These are phyloP conservation scores for Berberis vulgaris DNA, from an alignment of 164 flowering plant genomes.

Conservation along the genomic window DNA sequence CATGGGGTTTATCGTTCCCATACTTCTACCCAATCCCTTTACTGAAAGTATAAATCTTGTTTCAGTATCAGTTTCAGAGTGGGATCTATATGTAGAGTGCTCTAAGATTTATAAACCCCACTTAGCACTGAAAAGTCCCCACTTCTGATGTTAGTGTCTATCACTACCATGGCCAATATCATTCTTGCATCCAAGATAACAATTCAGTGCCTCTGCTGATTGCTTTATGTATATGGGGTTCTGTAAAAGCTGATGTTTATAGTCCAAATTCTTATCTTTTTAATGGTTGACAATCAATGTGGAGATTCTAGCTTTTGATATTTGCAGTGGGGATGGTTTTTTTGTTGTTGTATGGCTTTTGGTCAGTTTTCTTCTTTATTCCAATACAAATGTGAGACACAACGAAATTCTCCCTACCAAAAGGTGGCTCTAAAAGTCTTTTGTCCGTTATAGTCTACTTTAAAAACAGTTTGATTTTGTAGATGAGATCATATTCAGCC, in stretches of 20 bases:
- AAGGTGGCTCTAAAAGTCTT: neutral
- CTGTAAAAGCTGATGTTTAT: slow-evolving; percentile 4
- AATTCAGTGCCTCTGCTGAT: neutral
- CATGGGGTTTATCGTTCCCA: slow-evolving; percentile 4
- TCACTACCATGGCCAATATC: slow-evolving; percentile 7
- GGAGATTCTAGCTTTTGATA: neutral
- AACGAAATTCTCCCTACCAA: neutral
- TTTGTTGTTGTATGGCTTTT: neutral
- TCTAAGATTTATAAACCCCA: neutral
- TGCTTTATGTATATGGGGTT: slow-evolving; percentile 4
- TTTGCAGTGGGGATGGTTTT: neutral
- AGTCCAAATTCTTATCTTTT: slow-evolving; percentile 2
- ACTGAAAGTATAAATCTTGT: neutral
- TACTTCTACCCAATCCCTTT: neutral
- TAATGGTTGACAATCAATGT: neutral
- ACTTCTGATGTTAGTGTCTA: slow-evolving; percentile 4
- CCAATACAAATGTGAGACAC: neutral
- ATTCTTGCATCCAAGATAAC: neutral
- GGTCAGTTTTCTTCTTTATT: neutral
- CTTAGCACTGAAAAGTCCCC: neutral
- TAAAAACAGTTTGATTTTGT: too few species aligned
- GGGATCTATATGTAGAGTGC: neutral
- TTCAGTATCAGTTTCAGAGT: neutral
- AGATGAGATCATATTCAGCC: too few species aligned
- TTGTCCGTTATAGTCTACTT: neutral